Conservation (phyloP, 2,329 filamentous ascomycete genomes). For the Penicillium sp. region DNA sequence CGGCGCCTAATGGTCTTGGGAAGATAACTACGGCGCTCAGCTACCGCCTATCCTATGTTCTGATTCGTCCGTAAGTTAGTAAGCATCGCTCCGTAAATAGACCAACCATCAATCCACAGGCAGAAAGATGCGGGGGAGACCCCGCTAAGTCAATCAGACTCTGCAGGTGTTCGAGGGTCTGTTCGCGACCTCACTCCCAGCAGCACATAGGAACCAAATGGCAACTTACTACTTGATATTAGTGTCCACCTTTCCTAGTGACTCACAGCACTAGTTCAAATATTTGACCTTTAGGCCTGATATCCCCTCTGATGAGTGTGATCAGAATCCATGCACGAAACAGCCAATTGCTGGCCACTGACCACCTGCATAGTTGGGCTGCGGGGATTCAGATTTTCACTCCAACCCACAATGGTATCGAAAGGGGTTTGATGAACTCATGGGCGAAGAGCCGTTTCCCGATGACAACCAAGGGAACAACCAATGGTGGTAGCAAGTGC, state of each 20-base stretch:
- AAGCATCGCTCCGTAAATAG: too few species aligned
- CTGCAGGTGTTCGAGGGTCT: background rate
- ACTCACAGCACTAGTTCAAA: background rate
- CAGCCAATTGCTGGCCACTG: background rate
- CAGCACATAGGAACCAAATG: background rate
- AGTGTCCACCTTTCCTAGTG: background rate
- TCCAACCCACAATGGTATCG: background rate
- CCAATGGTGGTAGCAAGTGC: conserved; percentile 16
- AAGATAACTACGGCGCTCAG: too few species aligned
- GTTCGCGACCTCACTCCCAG: background rate
- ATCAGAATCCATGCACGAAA: background rate
- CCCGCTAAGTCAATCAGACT: too few species aligned
- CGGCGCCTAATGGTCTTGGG: too few species aligned
- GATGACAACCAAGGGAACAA: conserved; percentile 6
- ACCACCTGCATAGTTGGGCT: background rate
- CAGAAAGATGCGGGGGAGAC: too few species aligned
- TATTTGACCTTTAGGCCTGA: background rate
- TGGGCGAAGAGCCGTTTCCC: background rate
- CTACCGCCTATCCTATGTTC: too few species aligned
- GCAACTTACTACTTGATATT: background rate
- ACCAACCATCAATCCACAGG: too few species aligned
- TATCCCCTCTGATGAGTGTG: background rate
- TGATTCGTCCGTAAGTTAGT: too few species aligned
- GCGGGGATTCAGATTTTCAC: background rate
- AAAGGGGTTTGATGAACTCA: background rate